phyloP scores from a whole-genome alignment of 176 grass and related monocot species.

The Phyllostachys edulis region DNA sequence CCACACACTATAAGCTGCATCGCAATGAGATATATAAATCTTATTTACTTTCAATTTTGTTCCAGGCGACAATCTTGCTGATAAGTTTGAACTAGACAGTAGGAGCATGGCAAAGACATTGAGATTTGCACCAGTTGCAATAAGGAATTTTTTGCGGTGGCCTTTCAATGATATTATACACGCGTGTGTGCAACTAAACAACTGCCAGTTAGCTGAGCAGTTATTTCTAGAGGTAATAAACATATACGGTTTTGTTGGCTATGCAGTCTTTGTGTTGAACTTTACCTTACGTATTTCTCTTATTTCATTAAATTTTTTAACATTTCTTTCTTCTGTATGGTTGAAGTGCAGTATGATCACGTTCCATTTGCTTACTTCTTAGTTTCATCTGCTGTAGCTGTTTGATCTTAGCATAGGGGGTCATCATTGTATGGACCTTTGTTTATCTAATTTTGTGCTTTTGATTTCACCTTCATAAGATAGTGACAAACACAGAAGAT shows the following conservation, averaged over 20 bases:
- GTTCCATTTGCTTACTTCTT: neutral
- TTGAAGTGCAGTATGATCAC: neutral
- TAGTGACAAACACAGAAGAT: conserved; percentile 21
- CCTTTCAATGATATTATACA: conserved; percentile 85
- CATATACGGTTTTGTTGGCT: neutral
- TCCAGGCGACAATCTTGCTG: conserved; percentile 40
- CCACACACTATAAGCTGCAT: neutral
- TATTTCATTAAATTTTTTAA: neutral
- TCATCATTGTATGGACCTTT: neutral
- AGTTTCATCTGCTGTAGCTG: neutral
- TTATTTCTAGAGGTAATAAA: conserved; percentile 80
- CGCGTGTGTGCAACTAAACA: conserved; percentile 45
- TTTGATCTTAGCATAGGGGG: neutral
- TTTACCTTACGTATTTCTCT: conserved; percentile 4
- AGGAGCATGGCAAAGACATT: conserved; percentile 31
- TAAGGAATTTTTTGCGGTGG: conserved; percentile 57
- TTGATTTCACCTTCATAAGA: conserved; percentile 28
- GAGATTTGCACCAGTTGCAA: conserved; percentile 32
- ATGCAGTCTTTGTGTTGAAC: neutral
- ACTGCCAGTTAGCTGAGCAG: conserved; percentile 59
- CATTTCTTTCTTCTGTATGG: conserved; percentile 24
- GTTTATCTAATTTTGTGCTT: conserved; percentile 4
- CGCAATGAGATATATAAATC: conserved; percentile 22
- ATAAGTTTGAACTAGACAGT: conserved; percentile 28
- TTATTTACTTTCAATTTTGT: conserved; percentile 41